Evolutionary conservation across 345 rosid species (phyloP).

Genomic region (Nasturtium officinale): DNA sequence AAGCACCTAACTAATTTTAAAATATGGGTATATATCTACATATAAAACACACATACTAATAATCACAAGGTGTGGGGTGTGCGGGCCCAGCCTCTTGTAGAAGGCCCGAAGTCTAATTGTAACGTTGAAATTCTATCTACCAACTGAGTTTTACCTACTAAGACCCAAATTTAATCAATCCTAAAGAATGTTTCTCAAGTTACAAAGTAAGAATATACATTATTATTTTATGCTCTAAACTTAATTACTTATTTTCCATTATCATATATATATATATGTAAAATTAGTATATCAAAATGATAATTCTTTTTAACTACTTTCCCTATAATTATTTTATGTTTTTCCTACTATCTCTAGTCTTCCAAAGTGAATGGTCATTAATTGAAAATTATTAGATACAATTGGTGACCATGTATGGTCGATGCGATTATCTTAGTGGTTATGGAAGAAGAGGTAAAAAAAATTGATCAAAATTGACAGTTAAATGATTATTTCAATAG

Average conservation of each 20-base stretch:
- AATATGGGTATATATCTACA: too few species aligned
- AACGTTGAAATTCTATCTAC: conserved; percentile 25
- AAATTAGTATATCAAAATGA: background rate
- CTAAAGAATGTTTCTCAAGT: conserved; percentile 32
- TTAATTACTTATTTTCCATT: conserved; percentile 10
- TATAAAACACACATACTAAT: conserved; percentile 20
- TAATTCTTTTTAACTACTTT: background rate
- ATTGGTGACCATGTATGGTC: background rate
- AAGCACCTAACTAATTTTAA: too few species aligned
- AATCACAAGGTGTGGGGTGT: conserved; percentile 38
- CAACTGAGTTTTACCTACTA: conserved; percentile 34
- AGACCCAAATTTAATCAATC: conserved; percentile 23
- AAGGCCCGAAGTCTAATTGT: conserved; percentile 25
- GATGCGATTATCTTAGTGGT: background rate
- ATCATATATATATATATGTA: background rate
- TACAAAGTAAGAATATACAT: conserved; percentile 15
- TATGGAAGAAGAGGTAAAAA: background rate
- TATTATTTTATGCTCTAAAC: background rate
- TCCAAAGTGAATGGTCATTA: conserved; percentile 2
- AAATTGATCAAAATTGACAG: background rate
- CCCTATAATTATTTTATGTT: background rate
- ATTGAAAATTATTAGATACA: background rate
- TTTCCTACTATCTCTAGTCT: background rate
- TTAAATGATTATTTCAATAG: background rate
- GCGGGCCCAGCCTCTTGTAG: conserved; percentile 39